Evolutionary conservation across 129 eudicot genomes (phyloP).

Genomic region (Flaveria sonorensis): DNA sequence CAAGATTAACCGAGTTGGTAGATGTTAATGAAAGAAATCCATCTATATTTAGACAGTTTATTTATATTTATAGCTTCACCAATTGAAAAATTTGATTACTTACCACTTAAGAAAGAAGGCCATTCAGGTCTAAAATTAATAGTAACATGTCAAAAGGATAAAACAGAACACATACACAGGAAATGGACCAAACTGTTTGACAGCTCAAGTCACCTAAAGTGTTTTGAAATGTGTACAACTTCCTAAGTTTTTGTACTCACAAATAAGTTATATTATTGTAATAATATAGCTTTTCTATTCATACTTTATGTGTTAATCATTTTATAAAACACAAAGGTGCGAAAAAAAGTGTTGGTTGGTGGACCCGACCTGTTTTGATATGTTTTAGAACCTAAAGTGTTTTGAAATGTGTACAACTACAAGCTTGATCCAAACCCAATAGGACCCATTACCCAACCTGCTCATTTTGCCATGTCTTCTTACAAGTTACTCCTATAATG

Average conservation of each 20-base stretch:
- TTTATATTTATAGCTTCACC: background rate
- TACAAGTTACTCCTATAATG: slow-evolving; percentile 10
- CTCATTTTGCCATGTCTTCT: slow-evolving; percentile 12
- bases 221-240: background rate
- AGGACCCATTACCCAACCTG: background rate
- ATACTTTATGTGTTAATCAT: background rate
- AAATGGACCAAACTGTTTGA: background rate
- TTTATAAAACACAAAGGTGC: background rate
- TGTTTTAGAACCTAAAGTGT: background rate
- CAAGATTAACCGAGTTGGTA: background rate
- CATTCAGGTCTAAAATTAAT: background rate
- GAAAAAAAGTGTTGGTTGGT: background rate
- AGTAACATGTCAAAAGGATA: background rate
- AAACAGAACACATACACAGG: background rate
- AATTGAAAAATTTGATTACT: background rate
- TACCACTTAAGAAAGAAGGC: background rate
- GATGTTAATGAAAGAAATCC: background rate
- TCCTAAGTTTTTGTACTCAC: background rate
- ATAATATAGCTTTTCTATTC: background rate
- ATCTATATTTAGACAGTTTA: slow-evolving; percentile 6
- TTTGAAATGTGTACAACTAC: background rate
- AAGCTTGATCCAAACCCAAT: background rate
- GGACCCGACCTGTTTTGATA: background rate
- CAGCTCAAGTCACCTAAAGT: background rate
- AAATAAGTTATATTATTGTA: background rate